These are phyloP conservation scores for Cryptosporidium canis DNA, from an alignment of 169 alveolate genomes.

Conservation along the genomic window DNA sequence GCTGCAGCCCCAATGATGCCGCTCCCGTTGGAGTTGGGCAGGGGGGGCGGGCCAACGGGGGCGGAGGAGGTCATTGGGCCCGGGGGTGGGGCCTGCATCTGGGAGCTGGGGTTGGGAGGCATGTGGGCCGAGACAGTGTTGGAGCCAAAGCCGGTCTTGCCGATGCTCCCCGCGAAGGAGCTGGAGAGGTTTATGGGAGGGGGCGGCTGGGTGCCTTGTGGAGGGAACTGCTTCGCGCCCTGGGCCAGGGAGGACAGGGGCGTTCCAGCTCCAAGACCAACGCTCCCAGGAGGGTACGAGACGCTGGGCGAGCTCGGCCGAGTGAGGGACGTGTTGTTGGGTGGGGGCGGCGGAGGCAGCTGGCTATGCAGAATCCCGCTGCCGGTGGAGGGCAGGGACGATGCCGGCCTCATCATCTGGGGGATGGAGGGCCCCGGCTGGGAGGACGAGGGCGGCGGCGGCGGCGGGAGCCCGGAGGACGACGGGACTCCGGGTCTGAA, in stretches of 20 bases:
- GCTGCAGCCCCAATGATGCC: slow-evolving; percentile 16
- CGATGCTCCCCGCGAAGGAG: background rate
- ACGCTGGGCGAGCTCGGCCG: slow-evolving; percentile 55
- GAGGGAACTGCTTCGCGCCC: background rate
- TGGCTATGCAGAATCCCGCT: background rate
- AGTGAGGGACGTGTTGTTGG: background rate
- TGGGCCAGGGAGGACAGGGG: background rate
- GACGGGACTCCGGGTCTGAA: background rate
- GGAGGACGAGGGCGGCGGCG: background rate
- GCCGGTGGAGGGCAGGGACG: slow-evolving; percentile 16
- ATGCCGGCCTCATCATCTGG: slow-evolving; percentile 14
- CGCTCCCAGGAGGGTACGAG: background rate
- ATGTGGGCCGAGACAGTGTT: background rate
- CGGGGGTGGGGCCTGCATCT: background rate
- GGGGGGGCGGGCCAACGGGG: slow-evolving; percentile 5
- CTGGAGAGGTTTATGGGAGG: background rate
- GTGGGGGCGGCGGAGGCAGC: slow-evolving; percentile 47
- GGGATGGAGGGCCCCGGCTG: background rate
- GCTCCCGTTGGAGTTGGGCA: background rate
- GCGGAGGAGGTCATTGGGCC: background rate
- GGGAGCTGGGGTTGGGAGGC: background rate
- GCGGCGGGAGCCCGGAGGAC: slow-evolving; percentile 11
- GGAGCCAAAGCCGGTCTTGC: background rate
- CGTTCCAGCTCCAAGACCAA: background rate
- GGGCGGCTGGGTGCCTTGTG: background rate